Evolutionary conservation across 2,329 filamentous ascomycete species (phyloP).

Genomic region (Apiospora rasikravindrae): DNA sequence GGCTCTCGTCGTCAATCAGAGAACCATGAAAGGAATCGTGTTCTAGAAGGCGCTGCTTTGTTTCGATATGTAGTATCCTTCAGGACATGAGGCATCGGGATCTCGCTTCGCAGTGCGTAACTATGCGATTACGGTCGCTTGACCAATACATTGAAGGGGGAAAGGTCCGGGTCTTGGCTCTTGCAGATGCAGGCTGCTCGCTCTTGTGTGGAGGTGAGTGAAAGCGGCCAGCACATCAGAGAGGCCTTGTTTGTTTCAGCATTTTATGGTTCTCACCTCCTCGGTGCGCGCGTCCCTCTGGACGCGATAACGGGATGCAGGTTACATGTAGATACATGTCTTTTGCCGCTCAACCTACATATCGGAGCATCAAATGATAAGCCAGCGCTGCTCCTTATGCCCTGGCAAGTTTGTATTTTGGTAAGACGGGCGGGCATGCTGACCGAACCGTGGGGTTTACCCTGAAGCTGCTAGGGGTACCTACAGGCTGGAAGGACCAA

Average conservation of each 20-base stretch:
- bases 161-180: constrained; percentile 3
- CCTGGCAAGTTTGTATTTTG: not conserved
- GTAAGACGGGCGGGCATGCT: constrained; percentile 16
- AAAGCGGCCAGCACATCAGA: constrained; percentile 17
- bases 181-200: constrained; percentile 12
- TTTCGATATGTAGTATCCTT: not conserved
- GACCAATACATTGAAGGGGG: constrained; percentile 2
- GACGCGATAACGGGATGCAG: constrained; percentile 11
- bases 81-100: not conserved
- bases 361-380: constrained; percentile 14
- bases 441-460: constrained; percentile 19
- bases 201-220: constrained; percentile 14
- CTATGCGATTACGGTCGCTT: not conserved
- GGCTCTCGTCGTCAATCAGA: not conserved
- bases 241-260: constrained; percentile 20
- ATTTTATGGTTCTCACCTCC: constrained; percentile 20
- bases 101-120: not conserved
- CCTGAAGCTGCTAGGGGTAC: not conserved
- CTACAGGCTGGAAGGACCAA: constrained; percentile 2
- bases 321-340: constrained; percentile 7
- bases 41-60: not conserved
- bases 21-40: not conserved
- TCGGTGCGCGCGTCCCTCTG: constrained; percentile 12
- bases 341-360: constrained; percentile 16
- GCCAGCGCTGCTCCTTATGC: constrained; percentile 1